These are phyloP conservation scores for Cyberlindnera saturnus DNA, from an alignment of 805 yeast species.

Conservation along the genomic window DNA sequence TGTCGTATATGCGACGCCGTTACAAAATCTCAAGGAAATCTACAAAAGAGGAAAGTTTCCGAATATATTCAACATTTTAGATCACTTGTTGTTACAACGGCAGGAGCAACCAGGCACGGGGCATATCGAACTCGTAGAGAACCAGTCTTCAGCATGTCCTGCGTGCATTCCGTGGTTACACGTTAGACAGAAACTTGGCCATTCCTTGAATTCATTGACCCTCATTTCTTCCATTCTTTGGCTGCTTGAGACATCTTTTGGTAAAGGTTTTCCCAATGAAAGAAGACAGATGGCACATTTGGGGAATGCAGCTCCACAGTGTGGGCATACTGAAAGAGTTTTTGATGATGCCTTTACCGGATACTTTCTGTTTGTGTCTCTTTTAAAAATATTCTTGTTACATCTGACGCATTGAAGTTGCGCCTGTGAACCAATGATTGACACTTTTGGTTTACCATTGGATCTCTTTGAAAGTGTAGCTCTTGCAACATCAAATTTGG, in stretches of 20 bases:
- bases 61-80: too few species aligned
- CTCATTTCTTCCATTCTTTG: constrained; percentile 13
- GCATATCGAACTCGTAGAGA: constrained; percentile 76
- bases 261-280: constrained; percentile 65
- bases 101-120: constrained; percentile 95
- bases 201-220: constrained; percentile 46
- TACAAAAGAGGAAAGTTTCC: too few species aligned
- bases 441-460: constrained; percentile 29
- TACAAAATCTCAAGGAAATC: too few species aligned
- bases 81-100: constrained; percentile 56
- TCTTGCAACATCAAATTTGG: constrained; percentile 78
- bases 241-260: constrained; percentile 23
- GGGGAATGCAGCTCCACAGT: constrained; percentile 84
- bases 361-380: constrained; percentile 15
- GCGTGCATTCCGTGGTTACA: constrained; percentile 96
- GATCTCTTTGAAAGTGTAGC: constrained; percentile 56
- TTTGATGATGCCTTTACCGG: constrained; percentile 1
- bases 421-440: constrained; percentile 64
- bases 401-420: constrained; percentile 79
- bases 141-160: constrained; percentile 96
- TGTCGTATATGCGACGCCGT: too few species aligned
- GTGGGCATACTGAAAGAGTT: constrained; percentile 48
- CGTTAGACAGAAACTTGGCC: constrained; percentile 88
- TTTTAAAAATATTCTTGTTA: constrained; percentile 58
- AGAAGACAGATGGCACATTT: constrained; percentile 85